Evolutionary conservation across 2,329 filamentous ascomycete genomes (phyloP), one percentile per base, ranked within the genome.

Genomic region (Pseudogymnoascus destructans): DNA sequence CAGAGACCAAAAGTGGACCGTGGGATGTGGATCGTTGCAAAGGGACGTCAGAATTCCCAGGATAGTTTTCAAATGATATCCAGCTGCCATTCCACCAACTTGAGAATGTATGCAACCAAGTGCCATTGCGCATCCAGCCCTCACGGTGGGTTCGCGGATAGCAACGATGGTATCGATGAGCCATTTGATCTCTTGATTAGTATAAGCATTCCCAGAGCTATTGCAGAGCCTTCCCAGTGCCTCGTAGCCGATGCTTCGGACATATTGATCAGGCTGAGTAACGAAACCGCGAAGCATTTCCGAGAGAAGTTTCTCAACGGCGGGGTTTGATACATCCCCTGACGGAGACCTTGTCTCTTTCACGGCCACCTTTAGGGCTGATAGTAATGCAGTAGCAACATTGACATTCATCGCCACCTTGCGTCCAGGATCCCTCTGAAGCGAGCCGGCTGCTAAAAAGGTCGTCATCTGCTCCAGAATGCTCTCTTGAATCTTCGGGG

Each of bases 21-120:
- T 85, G 0, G 93, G 91, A 69, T 98, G 93, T 17, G 92, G 89
- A 67, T 98, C 93, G 65, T 91, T 95, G 70, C 90, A 92, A 8
- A 98, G 78, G 6, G 93, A 97, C 87, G 97, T 95, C n/a, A 98
- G 75, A 36, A 98, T 95, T 15, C 92, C 87, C n/a, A 96, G 80
- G 55, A 98, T 96, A 1, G 90, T 96, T 74, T 97, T 97, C 56
- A 98, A 78, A 69, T 98, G 93, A 66, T 93, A 90, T 3, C 91
- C 90, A 58, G 93, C 93, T 57, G 93, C 93, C 91, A 98, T 97
- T 59, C 93, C 92, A 59, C 93, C 95, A 32, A 98, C 87, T 70
- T 95, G 90, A 15, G 89, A 87, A 72, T 98, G 91, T 57, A 98
- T 97, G 59, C 86, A 87, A 7, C 93, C 93, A 27, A 98, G 75